These are phyloP conservation scores for Metschnikowia drakensbergensis DNA, from an alignment of 805 yeast genomes.

Conservation along the genomic window DNA sequence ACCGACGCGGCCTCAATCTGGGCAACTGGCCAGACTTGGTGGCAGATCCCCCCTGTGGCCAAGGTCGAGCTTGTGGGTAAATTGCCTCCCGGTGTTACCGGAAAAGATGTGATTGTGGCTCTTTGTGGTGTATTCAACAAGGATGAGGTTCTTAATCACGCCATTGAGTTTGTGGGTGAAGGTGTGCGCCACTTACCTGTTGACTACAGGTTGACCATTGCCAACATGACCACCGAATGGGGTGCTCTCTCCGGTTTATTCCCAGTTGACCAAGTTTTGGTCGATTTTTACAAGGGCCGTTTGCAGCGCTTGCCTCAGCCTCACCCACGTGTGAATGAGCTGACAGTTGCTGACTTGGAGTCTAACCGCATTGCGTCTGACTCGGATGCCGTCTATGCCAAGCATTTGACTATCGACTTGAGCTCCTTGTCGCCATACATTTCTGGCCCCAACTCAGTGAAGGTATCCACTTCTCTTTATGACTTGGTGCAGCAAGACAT, in stretches of 20 bases:
- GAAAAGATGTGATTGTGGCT: constrained; percentile 95
- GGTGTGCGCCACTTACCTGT: constrained; percentile 65
- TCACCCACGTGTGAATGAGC: constrained; percentile 77
- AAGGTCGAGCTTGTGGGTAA: constrained; percentile 80
- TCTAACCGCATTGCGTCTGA: constrained; percentile 54
- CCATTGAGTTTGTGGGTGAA: constrained; percentile 89
- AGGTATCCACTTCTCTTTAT: constrained; percentile 74
- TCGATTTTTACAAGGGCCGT: constrained; percentile 69
- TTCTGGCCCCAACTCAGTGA: constrained; percentile 97
- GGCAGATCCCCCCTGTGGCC: constrained; percentile 99
- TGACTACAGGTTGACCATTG: constrained; percentile 40
- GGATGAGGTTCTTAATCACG: constrained; percentile 90
- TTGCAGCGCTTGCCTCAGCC: constrained; percentile 59
- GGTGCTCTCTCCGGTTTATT: constrained; percentile 83
- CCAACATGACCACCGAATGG: constrained; percentile 34
- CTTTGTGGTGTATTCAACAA: constrained; percentile 90
- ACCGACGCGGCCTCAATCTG: constrained; percentile 99
- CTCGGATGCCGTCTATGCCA: constrained; percentile 79
- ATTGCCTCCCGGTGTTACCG: constrained; percentile 84
- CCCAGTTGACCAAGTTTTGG: constrained; percentile 84
- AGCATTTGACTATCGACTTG: constrained; percentile 78
- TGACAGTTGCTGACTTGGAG: constrained; percentile 52
- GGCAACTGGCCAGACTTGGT: constrained; percentile 99
- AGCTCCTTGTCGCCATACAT: constrained; percentile 79
- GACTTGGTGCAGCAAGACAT: constrained; percentile 71